Percentiles rank a stretch among this genome's conserved stretches.
phyloP scores from a whole-genome alignment of 352 stramenopile species.

The Blastocystis sp. region DNA sequence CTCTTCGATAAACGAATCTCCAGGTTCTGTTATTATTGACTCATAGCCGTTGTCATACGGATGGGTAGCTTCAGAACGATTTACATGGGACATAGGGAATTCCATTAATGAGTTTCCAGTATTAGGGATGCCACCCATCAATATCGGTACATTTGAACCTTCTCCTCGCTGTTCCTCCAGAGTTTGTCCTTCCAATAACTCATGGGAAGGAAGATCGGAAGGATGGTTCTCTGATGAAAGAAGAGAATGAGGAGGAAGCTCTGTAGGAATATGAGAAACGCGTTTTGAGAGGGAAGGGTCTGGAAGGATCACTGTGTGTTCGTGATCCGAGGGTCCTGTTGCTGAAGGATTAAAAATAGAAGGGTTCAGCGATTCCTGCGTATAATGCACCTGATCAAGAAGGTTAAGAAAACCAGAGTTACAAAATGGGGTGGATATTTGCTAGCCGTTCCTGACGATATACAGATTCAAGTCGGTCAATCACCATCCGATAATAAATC shows the following conservation, averaged over 20 bases:
- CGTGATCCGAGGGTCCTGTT: no score
- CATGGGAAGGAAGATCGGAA: no score
- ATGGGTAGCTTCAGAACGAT: neutral
- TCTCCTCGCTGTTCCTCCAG: neutral
- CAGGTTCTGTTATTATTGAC: neutral
- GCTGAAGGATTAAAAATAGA: no score
- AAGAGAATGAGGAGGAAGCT: neutral
- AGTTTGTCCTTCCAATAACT: neutral
- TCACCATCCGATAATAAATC: conserved; percentile 48
- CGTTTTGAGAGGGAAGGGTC: neutral
- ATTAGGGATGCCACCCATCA: neutral
- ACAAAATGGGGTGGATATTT: neutral
- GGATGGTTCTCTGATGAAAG: neutral
- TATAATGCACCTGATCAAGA: no score
- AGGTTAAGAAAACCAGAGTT: neutral
- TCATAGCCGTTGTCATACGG: neutral
- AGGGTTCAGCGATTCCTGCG: no score
- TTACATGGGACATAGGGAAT: neutral
- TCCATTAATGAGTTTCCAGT: neutral
- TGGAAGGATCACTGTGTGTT: no score
- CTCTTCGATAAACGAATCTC: conserved; percentile 6
- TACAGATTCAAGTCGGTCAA: conserved; percentile 4
- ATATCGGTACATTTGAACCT: neutral
- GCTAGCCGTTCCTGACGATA: neutral
- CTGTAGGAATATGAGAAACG: neutral